phyloP scores from a whole-genome alignment of 805 yeast genomes.

The Yarrowia deformans region DNA sequence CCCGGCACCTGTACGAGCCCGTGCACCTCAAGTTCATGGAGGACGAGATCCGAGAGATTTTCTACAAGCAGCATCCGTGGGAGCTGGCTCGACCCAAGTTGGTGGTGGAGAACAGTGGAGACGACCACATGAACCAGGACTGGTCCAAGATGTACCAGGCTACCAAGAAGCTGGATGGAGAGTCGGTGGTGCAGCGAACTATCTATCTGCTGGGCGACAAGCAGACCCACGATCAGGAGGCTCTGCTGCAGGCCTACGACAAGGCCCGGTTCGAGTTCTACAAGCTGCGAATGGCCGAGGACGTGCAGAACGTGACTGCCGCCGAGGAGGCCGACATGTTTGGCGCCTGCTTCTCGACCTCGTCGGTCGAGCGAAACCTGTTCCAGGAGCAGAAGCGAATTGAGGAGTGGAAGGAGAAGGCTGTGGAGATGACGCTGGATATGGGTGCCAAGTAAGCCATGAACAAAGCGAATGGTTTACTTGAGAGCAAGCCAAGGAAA shows the following conservation, averaged over 20 bases:
- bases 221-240: conserved; percentile 44
- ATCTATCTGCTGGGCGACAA: conserved; percentile 57
- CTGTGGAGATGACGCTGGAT: conserved; percentile 66
- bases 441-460: conserved; percentile 47
- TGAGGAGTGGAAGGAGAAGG: conserved; percentile 76
- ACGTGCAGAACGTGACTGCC: conserved; percentile 71
- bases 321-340: conserved; percentile 85
- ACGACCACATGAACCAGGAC: conserved; percentile 61
- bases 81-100: conserved; percentile 90
- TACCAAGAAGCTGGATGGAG: conserved; percentile 83
- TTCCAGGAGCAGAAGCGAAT: conserved; percentile 73
- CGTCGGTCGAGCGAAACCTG: conserved; percentile 71
- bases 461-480: not conserved
- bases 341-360: conserved; percentile 74
- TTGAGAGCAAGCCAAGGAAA: too few relatives aligned
- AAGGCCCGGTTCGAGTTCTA: conserved; percentile 89
- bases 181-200: conserved; percentile 80
- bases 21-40: conserved; percentile 67
- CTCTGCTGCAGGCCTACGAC: conserved; percentile 71
- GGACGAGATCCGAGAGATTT: conserved; percentile 81
- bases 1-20: conserved; percentile 57
- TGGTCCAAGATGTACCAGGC: conserved; percentile 84
- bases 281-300: conserved; percentile 81
- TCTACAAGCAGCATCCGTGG: conserved; percentile 97
- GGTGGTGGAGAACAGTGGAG: conserved; percentile 76